A percentile compares a stretch with the other conserved stretches of the same genome.
Evolutionary conservation across 2,329 filamentous ascomycete genomes (phyloP).

Genomic region (Calonectria montana): DNA sequence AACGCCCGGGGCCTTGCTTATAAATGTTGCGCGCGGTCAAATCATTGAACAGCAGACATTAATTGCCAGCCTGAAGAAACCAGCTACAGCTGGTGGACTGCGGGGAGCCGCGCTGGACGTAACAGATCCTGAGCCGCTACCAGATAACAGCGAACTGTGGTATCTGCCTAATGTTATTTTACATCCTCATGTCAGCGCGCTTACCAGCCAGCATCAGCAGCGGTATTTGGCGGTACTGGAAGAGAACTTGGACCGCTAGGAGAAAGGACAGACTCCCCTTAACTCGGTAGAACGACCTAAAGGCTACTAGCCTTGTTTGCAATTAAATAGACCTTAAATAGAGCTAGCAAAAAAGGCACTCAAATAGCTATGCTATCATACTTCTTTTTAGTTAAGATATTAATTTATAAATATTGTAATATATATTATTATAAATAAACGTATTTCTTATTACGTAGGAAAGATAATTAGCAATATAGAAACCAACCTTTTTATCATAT

Average conservation of each 20-base stretch:
- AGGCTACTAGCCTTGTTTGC: not conserved
- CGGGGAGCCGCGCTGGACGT: conserved; percentile 78
- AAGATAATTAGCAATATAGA: too few species aligned
- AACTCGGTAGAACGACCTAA: not conserved
- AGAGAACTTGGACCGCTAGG: not conserved
- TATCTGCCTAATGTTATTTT: not conserved
- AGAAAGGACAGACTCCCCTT: not conserved
- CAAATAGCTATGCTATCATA: too few species aligned
- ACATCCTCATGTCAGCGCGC: conserved; percentile 46
- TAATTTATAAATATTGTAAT: too few species aligned
- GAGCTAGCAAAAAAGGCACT: too few species aligned
- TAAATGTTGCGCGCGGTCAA: not conserved
- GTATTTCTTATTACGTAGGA: too few species aligned
- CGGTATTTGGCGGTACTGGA: not conserved
- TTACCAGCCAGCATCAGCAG: not conserved
- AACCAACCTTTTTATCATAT: too few species aligned
- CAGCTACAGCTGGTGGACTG: not conserved
- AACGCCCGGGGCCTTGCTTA: not conserved
- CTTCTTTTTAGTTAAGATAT: too few species aligned
- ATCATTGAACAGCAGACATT: not conserved
- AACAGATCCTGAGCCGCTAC: conserved; percentile 77
- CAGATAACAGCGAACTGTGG: conserved; percentile 40
- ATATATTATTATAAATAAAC: too few species aligned
- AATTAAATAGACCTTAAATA: not conserved
- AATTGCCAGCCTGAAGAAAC: not conserved